A percentile compares a stretch with the other conserved stretches of the same genome.
These are phyloP conservation scores for Paraphysoderma sedebokerense DNA, from an alignment of 371 early-diverging fungal species.

Conservation along the genomic window DNA sequence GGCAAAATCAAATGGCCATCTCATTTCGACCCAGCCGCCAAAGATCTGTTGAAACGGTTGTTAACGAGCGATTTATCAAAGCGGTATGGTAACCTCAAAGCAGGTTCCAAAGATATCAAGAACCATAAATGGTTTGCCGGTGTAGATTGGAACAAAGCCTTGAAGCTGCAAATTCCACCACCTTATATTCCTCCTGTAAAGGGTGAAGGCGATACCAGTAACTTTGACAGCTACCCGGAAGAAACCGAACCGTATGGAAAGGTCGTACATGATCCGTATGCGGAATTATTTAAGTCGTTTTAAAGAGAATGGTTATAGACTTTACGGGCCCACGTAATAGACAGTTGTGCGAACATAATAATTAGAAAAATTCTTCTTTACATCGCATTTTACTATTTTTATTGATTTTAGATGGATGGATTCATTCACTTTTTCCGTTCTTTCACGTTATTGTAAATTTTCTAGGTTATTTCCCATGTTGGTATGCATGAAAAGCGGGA, in stretches of 20 bases:
- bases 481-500: too few species aligned
- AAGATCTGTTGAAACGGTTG: slow-evolving; percentile 73
- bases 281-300: not conserved
- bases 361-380: too few species aligned
- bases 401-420: too few species aligned
- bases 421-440: too few species aligned
- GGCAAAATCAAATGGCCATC: slow-evolving; percentile 74
- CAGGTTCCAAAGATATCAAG: slow-evolving; percentile 79
- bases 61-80: slow-evolving; percentile 73
- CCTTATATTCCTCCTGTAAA: slow-evolving; percentile 75
- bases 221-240: slow-evolving; percentile 87
- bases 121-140: slow-evolving; percentile 87
- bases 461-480: too few species aligned
- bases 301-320: too few species aligned
- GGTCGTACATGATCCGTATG: slow-evolving; percentile 9
- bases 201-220: slow-evolving; percentile 80
- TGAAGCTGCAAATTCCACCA: slow-evolving; percentile 57
- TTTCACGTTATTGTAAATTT: too few species aligned
- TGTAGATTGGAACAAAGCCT: slow-evolving; percentile 72
- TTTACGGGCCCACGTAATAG: too few species aligned
- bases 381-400: too few species aligned
- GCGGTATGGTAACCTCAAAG: slow-evolving; percentile 79
- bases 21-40: slow-evolving; percentile 75
- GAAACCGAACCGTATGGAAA: slow-evolving; percentile 37
- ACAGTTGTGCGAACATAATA: too few species aligned